A percentile compares a stretch with the other conserved stretches of the same genome.
These are phyloP conservation scores for Orbilia brochopaga DNA, from an alignment of 2,329 filamentous ascomycete genomes.

Conservation along the genomic window DNA sequence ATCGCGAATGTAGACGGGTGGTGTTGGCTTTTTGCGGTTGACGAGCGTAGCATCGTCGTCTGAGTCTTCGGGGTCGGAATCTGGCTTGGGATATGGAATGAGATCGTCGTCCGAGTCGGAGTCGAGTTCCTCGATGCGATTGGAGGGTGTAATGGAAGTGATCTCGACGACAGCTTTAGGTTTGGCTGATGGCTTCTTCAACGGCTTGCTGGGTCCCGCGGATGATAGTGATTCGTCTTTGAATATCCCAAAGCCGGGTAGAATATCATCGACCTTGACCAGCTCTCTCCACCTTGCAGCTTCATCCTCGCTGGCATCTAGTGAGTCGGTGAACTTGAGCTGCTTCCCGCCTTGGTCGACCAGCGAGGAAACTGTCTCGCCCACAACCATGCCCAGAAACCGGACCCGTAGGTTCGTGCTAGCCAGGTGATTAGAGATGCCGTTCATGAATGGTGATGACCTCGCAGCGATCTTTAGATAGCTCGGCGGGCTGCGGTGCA, in stretches of 20 bases:
- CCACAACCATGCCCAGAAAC: constrained; percentile 86
- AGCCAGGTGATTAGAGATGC: constrained; percentile 82
- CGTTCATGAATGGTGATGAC: constrained; percentile 74
- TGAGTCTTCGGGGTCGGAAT: constrained; percentile 86
- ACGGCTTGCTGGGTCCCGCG: constrained; percentile 14
- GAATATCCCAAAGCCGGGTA: constrained; percentile 55
- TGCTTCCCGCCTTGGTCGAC: constrained; percentile 68
- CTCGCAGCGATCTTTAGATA: constrained; percentile 73
- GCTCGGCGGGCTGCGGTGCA: constrained; percentile 70
- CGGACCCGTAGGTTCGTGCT: constrained; percentile 76
- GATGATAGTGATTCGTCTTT: constrained; percentile 13
- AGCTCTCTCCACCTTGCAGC: constrained; percentile 76
- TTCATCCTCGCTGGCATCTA: constrained; percentile 76
- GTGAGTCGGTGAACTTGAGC: constrained; percentile 80
- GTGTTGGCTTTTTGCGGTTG: constrained; percentile 77
- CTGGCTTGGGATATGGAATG: constrained; percentile 79
- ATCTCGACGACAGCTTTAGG: constrained; percentile 55
- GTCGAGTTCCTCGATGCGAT: constrained; percentile 69
- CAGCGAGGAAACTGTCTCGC: constrained; percentile 72
- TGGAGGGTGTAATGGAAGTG: constrained; percentile 53
- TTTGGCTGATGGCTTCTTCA: constrained; percentile 55
- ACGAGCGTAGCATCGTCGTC: constrained; percentile 91
- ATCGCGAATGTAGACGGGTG: constrained; percentile 90
- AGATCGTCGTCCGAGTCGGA: constrained; percentile 71
- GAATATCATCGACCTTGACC: constrained; percentile 66